Conservation (phyloP, 495 filamentous ascomycete species). For the Neurospora sp. region DNA sequence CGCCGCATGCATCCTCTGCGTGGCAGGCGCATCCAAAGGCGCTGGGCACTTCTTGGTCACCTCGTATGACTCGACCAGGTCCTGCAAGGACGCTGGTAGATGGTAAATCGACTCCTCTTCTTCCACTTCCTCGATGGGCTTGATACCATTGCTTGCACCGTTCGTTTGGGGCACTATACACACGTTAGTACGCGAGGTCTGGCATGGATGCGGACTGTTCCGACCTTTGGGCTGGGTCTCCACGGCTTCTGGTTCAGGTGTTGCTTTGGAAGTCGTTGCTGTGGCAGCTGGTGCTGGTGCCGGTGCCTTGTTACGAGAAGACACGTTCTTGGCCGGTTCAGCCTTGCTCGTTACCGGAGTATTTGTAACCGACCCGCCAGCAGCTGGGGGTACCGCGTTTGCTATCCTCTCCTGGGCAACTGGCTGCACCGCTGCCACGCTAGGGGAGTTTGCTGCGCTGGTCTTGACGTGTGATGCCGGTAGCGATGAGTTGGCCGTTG, state of each 20-base stretch:
- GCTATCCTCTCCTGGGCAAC: constrained; percentile 26
- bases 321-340: constrained; percentile 8
- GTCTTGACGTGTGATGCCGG: constrained; percentile 30
- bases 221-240: constrained; percentile 9
- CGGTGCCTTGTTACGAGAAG: constrained; percentile 30
- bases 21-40: constrained; percentile 47
- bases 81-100: constrained; percentile 80
- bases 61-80: constrained; percentile 84
- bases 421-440: constrained; percentile 27
- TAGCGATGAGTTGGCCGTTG: constrained; percentile 42
- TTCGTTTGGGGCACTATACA: constrained; percentile 38
- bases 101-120: constrained; percentile 86
- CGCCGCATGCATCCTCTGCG: constrained; percentile 58
- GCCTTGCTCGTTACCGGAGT: constrained; percentile 9
- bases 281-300: constrained; percentile 11
- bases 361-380: constrained; percentile 12
- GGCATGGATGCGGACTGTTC: not conserved
- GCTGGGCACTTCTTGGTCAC: constrained; percentile 58
- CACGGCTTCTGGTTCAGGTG: constrained; percentile 2
- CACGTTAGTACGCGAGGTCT: constrained; percentile 13
- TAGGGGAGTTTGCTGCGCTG: constrained; percentile 37
- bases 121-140: constrained; percentile 35
- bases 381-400: constrained; percentile 9
- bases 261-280: constrained; percentile 31
- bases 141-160: constrained; percentile 41